phyloP scores from a whole-genome alignment of 2,329 filamentous ascomycete species.

The Monilinia polystroma region DNA sequence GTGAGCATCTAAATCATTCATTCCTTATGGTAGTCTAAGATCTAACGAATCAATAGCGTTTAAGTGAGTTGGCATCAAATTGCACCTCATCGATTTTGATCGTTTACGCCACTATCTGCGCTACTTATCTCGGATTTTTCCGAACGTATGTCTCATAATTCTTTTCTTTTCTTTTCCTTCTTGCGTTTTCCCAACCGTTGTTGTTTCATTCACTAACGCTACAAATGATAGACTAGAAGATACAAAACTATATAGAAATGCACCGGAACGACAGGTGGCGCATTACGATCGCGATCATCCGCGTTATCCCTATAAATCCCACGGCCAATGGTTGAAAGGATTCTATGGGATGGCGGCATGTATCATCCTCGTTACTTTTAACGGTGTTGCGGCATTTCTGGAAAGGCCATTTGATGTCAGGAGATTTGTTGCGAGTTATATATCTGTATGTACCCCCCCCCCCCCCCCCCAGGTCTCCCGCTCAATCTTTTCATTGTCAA shows the following conservation, averaged over 20 bases:
- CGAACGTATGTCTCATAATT: constrained; percentile 37
- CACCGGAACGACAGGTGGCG: constrained; percentile 42
- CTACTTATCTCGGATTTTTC: constrained; percentile 45
- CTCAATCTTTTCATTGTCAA: background rate
- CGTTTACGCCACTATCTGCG: constrained; percentile 45
- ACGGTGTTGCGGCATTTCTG: constrained; percentile 41
- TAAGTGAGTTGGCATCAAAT: constrained; percentile 43
- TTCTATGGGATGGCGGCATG: constrained; percentile 41
- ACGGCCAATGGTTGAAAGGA: constrained; percentile 44
- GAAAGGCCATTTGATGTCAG: constrained; percentile 41
- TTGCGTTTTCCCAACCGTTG: background rate
- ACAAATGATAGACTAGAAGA: constrained; percentile 41
- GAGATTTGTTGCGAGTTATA: constrained; percentile 44
- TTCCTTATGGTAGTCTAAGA: background rate
- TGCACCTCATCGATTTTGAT: constrained; percentile 45
- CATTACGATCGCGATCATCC: constrained; percentile 42
- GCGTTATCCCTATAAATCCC: constrained; percentile 44
- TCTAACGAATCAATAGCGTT: constrained; percentile 36
- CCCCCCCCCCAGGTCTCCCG: background rate
- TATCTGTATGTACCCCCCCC: constrained; percentile 42
- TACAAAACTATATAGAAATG: constrained; percentile 43
- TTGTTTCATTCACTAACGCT: constrained; percentile 8
- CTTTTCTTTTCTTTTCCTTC: background rate
- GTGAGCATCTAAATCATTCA: constrained; percentile 34
- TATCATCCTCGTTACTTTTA: constrained; percentile 42